A percentile compares a stretch with the other conserved stretches of the same genome.
Conservation (phyloP, 352 stramenopile genomes). For the Globisporangium canariense region DNA sequence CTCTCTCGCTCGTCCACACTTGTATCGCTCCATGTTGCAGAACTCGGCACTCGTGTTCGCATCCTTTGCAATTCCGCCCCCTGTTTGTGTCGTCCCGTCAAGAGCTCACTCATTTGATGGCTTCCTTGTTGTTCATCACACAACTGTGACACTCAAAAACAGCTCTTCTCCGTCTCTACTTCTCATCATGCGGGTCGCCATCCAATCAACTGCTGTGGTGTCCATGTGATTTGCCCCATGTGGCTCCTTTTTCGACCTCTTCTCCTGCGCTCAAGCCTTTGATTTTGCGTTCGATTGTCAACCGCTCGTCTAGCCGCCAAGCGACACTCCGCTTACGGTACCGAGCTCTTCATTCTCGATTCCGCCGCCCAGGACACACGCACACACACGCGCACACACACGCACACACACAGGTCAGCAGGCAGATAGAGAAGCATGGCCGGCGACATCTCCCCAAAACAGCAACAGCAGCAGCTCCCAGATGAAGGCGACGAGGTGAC, state of each 20-base stretch:
- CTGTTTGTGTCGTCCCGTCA: background rate
- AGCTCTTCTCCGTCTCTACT: background rate
- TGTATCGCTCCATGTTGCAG: background rate
- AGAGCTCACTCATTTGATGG: conserved; percentile 1
- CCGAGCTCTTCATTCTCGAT: background rate
- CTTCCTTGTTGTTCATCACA: background rate
- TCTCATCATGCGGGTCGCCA: background rate
- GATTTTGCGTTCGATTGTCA: background rate
- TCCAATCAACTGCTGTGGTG: background rate
- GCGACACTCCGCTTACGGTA: background rate
- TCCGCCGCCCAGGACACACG: background rate
- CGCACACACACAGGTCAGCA: background rate
- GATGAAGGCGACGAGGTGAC: background rate
- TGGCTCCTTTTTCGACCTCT: background rate
- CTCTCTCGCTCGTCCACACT: background rate
- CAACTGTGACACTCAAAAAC: background rate
- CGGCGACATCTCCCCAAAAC: background rate
- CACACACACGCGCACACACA: background rate
- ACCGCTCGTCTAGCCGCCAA: background rate
- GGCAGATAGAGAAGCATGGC: conserved; percentile 1
- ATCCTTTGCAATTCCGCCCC: background rate
- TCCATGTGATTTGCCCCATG: background rate
- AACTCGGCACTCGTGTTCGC: background rate
- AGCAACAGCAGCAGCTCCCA: background rate
- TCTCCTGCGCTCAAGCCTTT: background rate